These are phyloP conservation scores for Ceratobasidium sp. DNA, from an alignment of 1,284 basidiomycete species.

Conservation along the genomic window DNA sequence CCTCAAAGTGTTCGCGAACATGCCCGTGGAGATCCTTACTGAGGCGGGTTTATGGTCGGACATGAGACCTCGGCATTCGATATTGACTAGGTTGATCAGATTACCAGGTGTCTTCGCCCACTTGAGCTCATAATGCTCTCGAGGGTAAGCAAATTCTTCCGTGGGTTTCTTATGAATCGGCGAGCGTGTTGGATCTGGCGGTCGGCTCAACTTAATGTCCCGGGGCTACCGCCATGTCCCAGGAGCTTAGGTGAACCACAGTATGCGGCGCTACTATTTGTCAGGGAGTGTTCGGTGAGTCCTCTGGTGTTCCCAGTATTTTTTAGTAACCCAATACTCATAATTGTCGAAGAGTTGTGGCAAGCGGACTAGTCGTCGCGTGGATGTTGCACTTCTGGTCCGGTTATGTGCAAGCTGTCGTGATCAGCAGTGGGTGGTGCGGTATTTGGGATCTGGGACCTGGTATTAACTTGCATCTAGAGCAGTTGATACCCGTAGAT, in stretches of 20 bases:
- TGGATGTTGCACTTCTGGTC: slow-evolving; percentile 24
- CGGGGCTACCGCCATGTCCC: slow-evolving; percentile 21
- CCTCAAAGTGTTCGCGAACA: neutral
- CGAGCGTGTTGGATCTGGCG: slow-evolving; percentile 18
- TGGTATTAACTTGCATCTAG: no score
- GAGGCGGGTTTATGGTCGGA: neutral
- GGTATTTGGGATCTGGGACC: no score
- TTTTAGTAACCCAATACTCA: neutral
- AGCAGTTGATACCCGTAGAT: no score
- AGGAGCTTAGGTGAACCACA: slow-evolving; percentile 24
- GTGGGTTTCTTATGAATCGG: slow-evolving; percentile 16
- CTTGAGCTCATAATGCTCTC: slow-evolving; percentile 30
- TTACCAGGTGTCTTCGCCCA: slow-evolving; percentile 9
- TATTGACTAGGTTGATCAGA: no score
- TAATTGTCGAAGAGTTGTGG: neutral
- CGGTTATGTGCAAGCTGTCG: slow-evolving; percentile 21
- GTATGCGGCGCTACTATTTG: slow-evolving; percentile 26
- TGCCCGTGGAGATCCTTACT: slow-evolving; percentile 3
- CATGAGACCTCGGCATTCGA: neutral
- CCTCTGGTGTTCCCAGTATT: neutral
- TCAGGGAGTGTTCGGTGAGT: slow-evolving; percentile 30
- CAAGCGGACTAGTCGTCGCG: neutral
- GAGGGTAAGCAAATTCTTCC: slow-evolving; percentile 23
- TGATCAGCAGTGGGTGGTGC: slow-evolving; percentile 16
- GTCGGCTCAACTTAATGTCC: neutral